Evolutionary conservation across 2,329 filamentous ascomycete genomes (phyloP), one percentile per base, ranked within the genome.

Genomic region (Delphinella strobiligena): DNA sequence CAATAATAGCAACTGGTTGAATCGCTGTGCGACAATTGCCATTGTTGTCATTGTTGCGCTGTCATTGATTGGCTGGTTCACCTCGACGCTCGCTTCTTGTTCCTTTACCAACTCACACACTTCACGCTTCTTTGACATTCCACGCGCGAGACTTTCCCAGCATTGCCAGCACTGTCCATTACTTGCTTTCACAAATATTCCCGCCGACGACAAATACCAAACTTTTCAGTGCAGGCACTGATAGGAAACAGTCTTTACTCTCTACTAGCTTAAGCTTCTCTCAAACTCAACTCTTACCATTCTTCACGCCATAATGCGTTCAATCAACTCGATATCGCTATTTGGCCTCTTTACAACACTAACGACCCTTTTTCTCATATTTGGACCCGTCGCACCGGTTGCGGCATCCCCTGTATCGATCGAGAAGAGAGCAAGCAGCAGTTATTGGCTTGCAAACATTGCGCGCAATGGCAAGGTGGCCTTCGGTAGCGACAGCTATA

Each of bases 361-460:
- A 32, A 24, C 34, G 10, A 43, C 41, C 18, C 32, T 43, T 16
- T 29, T 43, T 11, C 5, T 43, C 19, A 24, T 34, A 22, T 16
- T 39, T 11, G 31, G 27, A 35, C 41, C 36, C 19, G 29, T 37
- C 34, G 30, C 36, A 24, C 41, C 37, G 33, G 24, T 33, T 5
- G 27, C 27, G 36, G 41, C 36, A 24, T 38, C 36, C 17, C 41
- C 41, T 16, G 27, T 43, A 3, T 33, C 32, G 15, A 19, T 29
- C 27, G 41, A 27, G 27, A 36, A 38, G 36, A 39, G 41, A 12
- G 43, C 48, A 19, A 69, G 71, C 4, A 63, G 60, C 52, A 36
- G 33, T 33, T 91, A 81, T 69, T 93, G 85, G 85, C 60, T 91
- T 41, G 69, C 74, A 27, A 67, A 67, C 46, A 79, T 91, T 53